Base-by-base conservation (phyloP, 371 early-diverging fungal species). In the Lichtheimia ramosa region DNA sequence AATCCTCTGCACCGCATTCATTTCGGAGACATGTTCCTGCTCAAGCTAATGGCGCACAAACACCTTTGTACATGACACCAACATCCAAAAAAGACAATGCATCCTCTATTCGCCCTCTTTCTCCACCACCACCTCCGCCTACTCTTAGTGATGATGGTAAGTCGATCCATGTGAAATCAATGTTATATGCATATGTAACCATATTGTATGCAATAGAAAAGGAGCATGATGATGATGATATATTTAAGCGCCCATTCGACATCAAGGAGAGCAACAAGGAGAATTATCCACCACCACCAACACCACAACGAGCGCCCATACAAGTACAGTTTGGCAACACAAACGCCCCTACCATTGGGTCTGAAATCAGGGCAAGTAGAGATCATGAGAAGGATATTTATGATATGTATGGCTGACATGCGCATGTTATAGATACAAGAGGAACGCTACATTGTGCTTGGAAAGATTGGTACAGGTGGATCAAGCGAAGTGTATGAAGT, bases 401-500 rank as follows among this genome's bases (percentile, higher is more conserved):
- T 16, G 16, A n/a, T 2, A 6, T 1, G 16, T 21, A 12, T 5
- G n/a, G 21, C n/a, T 21, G 16, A 18, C 46, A 13, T 4, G 10
- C 16, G 46, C 10, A 46, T n/a, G 15, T 16, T 0, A 46, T 18
- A 18, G 21, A 46, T 46, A n/a, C 21, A 53, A 28, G 40, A 21
- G 6, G 34, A 34, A 10, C 34, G 34, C 8, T 62, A 56, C 71
- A 69, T 75, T 21, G 69, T 79, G 49, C 70, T 91, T 23, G 75
- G 79, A 12, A 71, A 86, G 16, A 86, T 95, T 23, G 97, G 96
- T 2, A 86, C 89, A 12, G 97, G 97, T 42, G 97, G 95, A 53
- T 89, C 88, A 53, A 87, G 88, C 58, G 92, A 87, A 71, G 97
- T 97, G 15, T 96, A 86, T 78, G 92, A 92, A 68, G 94, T 95